Evolutionary conservation across 495 filamentous ascomycete species (phyloP), one percentile per base, ranked within the genome.

Genomic region (Trichoderma parareesei): DNA sequence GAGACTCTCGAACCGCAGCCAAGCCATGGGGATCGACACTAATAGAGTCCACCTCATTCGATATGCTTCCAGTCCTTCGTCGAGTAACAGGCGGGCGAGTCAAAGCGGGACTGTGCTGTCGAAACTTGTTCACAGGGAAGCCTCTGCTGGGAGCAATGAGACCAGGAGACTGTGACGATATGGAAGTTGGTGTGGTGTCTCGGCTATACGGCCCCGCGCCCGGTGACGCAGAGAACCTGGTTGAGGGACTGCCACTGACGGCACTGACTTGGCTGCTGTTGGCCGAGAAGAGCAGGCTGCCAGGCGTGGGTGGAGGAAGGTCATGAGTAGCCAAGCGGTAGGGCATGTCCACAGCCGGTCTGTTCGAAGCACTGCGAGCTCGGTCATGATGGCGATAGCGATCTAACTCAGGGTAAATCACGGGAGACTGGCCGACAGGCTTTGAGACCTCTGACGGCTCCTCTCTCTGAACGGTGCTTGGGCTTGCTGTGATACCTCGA

Each of bases 121-220:
- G 82, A 43, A 82, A 73, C 65, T 86, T 84, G 40, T 83, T 70
- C 42, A 79, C 75, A 67, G 80, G 69, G 65, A 90, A 63, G n/a
- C 42, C 75, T 20, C 90, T 85, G 41, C 87, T 77, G 37, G 81
- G 79, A 49, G 73, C 77, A 65, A 89, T 73, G 44, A 91, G 82
- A 1, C 91, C 90, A 11, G 94, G 92, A 43, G 94, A 98, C 72
- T 94, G 90, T n/a, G 94, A 97, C 8, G 92, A 96, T 71, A 92
- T 85, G 8, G 94, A 97, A n/a, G 93, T 97, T 1, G 94, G 93
- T 3, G 94, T 97, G 10, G 94, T 96, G 49, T 91, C 88, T 69
- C 89, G 84, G 75, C 93, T 96, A 76, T 95, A 98, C 64, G 81
- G 77, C 42, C 82, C 79, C 41, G 90, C 81, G 5, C 92, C 90